Evolutionary conservation across 768 basidiomycete genomes (phyloP).

Genomic region (Mycena belliarum): DNA sequence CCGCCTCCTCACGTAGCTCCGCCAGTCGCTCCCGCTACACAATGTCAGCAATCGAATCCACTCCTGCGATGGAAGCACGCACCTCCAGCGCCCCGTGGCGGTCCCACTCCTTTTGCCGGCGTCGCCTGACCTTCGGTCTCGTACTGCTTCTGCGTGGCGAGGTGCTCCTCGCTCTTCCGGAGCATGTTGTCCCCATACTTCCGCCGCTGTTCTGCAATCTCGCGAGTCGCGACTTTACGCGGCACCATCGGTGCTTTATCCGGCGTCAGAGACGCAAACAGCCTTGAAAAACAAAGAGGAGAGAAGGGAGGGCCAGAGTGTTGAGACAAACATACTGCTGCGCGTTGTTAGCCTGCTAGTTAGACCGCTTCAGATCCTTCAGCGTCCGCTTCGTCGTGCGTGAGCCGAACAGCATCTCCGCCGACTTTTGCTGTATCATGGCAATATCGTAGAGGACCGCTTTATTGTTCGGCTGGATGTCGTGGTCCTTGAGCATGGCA

Average conservation of each 20-base stretch:
- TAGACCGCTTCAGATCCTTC: constrained; percentile 74
- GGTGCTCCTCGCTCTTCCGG: constrained; percentile 78
- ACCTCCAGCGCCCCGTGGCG: constrained; percentile 69
- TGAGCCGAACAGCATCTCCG: constrained; percentile 82
- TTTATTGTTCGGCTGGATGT: constrained; percentile 85
- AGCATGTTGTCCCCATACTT: constrained; percentile 90
- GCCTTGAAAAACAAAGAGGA: constrained; percentile 40
- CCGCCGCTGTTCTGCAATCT: constrained; percentile 86
- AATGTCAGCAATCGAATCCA: constrained; percentile 11
- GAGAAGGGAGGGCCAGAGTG: background rate
- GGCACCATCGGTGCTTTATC: constrained; percentile 71
- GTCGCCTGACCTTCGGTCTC: constrained; percentile 73
- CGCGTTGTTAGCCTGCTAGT: constrained; percentile 81
- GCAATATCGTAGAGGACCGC: constrained; percentile 93
- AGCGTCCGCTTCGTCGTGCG: constrained; percentile 75
- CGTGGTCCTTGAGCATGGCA: constrained; percentile 80
- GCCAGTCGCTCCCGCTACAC: constrained; percentile 61
- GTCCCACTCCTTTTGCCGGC: constrained; percentile 78
- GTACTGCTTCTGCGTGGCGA: constrained; percentile 66
- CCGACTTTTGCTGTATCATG: constrained; percentile 96
- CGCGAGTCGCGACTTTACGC: constrained; percentile 81
- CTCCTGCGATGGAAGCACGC: constrained; percentile 23
- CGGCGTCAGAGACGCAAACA: constrained; percentile 84
- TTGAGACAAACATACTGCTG: constrained; percentile 82
- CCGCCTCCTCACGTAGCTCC: constrained; percentile 64